These are phyloP conservation scores for Suillus subluteus DNA, from an alignment of 768 basidiomycete species.

Conservation along the genomic window DNA sequence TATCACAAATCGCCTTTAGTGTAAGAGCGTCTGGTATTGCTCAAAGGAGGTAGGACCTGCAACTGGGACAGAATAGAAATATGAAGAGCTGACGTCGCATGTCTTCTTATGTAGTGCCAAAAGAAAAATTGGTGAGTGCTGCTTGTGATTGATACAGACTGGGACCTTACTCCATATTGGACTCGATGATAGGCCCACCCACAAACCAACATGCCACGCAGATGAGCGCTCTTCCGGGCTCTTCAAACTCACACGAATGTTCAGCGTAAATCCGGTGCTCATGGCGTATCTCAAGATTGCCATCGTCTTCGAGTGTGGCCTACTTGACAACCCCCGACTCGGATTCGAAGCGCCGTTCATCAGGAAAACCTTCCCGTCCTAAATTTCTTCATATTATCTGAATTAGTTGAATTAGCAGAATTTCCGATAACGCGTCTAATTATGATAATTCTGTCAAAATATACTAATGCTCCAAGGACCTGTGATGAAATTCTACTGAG, in stretches of 20 bases:
- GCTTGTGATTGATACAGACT: background rate
- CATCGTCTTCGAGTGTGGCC: constrained; percentile 18
- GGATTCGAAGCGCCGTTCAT: constrained; percentile 21
- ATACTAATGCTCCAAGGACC: too few relatives aligned
- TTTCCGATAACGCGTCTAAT: too few relatives aligned
- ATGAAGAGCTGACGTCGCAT: background rate
- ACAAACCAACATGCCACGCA: constrained; percentile 16
- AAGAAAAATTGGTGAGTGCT: constrained; percentile 19
- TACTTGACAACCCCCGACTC: constrained; percentile 13
- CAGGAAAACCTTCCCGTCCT: too few relatives aligned
- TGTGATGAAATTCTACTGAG: too few relatives aligned
- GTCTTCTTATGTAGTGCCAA: constrained; percentile 14
- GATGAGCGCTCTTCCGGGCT: constrained; percentile 20
- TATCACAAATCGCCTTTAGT: constrained; percentile 6
- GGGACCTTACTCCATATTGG: background rate
- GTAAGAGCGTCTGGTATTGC: constrained; percentile 26
- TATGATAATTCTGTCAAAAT: too few relatives aligned
- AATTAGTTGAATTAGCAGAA: too few relatives aligned
- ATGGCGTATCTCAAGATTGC: constrained; percentile 13
- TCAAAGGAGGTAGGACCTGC: constrained; percentile 15
- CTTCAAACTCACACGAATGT: constrained; percentile 17
- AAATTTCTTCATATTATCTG: too few relatives aligned
- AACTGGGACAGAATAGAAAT: too few relatives aligned
- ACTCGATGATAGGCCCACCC: constrained; percentile 15
- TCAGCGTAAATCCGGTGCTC: constrained; percentile 13